Conservation (phyloP, 2,329 filamentous ascomycete species). For the Fusarium secorum region DNA sequence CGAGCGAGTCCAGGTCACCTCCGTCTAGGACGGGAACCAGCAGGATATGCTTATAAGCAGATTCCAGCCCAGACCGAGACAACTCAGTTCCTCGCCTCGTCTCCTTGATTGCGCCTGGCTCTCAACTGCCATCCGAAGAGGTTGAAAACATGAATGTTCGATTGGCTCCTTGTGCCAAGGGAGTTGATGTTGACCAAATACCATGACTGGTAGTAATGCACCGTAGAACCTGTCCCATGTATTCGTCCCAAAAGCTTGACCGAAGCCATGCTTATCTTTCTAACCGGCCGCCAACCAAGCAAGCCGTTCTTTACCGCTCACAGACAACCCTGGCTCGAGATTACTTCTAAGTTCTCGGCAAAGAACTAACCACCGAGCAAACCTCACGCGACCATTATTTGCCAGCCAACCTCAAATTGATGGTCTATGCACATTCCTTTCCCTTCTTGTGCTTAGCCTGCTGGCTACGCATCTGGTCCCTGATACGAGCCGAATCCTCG, state of each 20-base stretch:
- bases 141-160: not conserved
- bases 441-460: slow-evolving; percentile 18
- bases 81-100: not conserved
- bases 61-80: not conserved
- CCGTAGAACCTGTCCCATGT: slow-evolving; percentile 11
- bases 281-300: slow-evolving; percentile 10
- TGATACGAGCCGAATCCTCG: slow-evolving; percentile 5
- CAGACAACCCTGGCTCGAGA: slow-evolving; percentile 2
- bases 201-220: not conserved
- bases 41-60: slow-evolving; percentile 2
- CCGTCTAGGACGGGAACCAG: not conserved
- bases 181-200: slow-evolving; percentile 11
- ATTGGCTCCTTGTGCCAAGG: slow-evolving; percentile 3
- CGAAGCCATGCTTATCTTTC: slow-evolving; percentile 34
- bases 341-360: slow-evolving; percentile 6
- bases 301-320: slow-evolving; percentile 21
- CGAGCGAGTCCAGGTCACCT: not conserved
- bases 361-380: slow-evolving; percentile 2
- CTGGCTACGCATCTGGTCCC: slow-evolving; percentile 13
- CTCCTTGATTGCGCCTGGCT: not conserved
- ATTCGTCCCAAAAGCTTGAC: slow-evolving; percentile 26
- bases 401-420: slow-evolving; percentile 11
- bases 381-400: slow-evolving; percentile 29
- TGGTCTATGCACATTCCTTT: slow-evolving; percentile 17
- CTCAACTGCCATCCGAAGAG: not conserved